A percentile compares a stretch with the other conserved stretches of the same genome.
phyloP scores from a whole-genome alignment of 129 eudicot genomes.

The Artemisia annua region DNA sequence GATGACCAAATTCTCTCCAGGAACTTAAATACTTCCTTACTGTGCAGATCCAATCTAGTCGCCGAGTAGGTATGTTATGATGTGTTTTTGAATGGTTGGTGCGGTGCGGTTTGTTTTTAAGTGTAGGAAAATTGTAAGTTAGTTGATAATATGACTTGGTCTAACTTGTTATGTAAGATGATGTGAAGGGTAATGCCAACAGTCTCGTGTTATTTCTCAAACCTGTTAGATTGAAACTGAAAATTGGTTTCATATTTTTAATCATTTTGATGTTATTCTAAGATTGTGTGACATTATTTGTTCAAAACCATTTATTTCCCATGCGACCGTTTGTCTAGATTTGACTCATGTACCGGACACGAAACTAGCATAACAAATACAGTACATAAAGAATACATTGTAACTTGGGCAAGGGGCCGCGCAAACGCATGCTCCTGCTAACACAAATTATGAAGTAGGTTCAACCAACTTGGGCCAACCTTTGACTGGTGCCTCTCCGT shows the following conservation, averaged over 20 bases:
- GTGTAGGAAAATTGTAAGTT: constrained; percentile 36
- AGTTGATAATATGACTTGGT: constrained; percentile 30
- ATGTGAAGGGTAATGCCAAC: constrained; percentile 39
- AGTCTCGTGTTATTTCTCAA: constrained; percentile 1
- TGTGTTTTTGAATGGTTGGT: background rate
- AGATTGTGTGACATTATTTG: too few relatives aligned
- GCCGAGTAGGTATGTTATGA: constrained; percentile 15
- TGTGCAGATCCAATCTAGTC: constrained; percentile 34
- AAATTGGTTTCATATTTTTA: background rate
- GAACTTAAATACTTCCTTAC: constrained; percentile 23
- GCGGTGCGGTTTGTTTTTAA: constrained; percentile 15
- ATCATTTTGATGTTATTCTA: background rate
- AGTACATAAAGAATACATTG: too few relatives aligned
- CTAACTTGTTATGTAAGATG: constrained; percentile 39
- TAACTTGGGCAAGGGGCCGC: too few relatives aligned
- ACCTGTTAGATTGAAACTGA: background rate
- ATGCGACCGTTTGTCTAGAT: background rate
- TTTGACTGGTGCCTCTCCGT: too few relatives aligned
- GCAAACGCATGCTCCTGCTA: too few relatives aligned
- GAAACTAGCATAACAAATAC: too few relatives aligned
- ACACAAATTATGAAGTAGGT: too few relatives aligned
- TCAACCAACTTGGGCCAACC: too few relatives aligned
- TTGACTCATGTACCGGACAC: too few relatives aligned
- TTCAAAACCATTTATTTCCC: background rate
- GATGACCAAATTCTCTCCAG: constrained; percentile 42